Evolutionary conservation across 768 basidiomycete genomes (phyloP).

Genomic region (Suillus ampliporus): DNA sequence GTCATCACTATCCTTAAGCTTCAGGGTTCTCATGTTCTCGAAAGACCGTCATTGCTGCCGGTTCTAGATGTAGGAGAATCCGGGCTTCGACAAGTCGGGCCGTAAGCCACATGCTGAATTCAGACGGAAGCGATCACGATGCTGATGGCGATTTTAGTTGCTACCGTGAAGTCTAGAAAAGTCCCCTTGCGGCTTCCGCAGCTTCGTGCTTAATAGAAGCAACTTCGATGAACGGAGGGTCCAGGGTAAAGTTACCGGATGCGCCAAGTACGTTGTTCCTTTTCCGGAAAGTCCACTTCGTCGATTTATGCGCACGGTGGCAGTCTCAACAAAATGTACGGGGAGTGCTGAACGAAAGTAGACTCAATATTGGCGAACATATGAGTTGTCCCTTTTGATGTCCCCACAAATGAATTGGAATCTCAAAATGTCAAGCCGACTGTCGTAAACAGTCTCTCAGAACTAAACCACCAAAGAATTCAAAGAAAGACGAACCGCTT

Average conservation of each 20-base stretch:
- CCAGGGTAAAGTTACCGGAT: slow-evolving; percentile 79
- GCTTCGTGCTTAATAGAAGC: slow-evolving; percentile 68
- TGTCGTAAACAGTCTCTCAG: neutral
- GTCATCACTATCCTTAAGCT: slow-evolving; percentile 80
- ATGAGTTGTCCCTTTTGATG: slow-evolving; percentile 75
- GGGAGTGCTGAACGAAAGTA: slow-evolving; percentile 77
- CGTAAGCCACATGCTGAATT: slow-evolving; percentile 36
- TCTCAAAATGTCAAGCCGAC: neutral
- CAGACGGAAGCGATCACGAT: neutral
- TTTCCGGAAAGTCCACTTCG: neutral
- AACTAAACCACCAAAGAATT: neutral
- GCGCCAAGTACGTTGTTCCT: slow-evolving; percentile 53
- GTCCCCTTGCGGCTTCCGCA: slow-evolving; percentile 80
- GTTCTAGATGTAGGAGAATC: slow-evolving; percentile 61
- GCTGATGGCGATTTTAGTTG: slow-evolving; percentile 32
- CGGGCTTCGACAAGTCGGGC: slow-evolving; percentile 73
- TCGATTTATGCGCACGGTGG: slow-evolving; percentile 39
- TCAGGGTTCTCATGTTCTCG: slow-evolving; percentile 15
- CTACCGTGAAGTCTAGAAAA: slow-evolving; percentile 57
- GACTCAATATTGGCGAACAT: slow-evolving; percentile 70
- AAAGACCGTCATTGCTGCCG: neutral
- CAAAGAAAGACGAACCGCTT: too few species aligned
- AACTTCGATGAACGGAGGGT: slow-evolving; percentile 70
- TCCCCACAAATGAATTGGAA: neutral
- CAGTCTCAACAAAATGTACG: slow-evolving; percentile 70